Conservation (phyloP, 2,329 filamentous ascomycete species). For the Ophiostoma australiae region DNA sequence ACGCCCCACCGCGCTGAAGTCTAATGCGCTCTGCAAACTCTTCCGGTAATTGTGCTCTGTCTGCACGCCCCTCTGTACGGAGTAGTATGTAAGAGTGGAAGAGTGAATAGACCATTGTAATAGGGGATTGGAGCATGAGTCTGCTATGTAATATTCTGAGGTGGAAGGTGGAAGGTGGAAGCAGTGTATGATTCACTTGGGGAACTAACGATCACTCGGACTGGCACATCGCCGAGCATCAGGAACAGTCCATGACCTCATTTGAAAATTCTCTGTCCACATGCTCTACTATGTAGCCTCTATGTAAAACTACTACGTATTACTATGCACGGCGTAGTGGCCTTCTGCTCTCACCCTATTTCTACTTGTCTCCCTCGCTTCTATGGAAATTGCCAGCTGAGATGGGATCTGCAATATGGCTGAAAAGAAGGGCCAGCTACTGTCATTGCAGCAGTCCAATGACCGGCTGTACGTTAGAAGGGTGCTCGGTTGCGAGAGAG, state of each 20-base stretch:
- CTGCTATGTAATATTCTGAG: too few species aligned
- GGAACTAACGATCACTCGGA: too few species aligned
- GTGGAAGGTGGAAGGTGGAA: too few species aligned
- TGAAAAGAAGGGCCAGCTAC: background rate
- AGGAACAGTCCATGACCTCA: background rate
- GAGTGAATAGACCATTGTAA: too few species aligned
- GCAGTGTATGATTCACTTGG: too few species aligned
- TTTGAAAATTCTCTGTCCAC: background rate
- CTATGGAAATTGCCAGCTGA: conserved; percentile 8
- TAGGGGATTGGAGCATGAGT: too few species aligned
- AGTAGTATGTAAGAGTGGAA: background rate
- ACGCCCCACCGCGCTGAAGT: background rate
- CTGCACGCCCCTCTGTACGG: background rate
- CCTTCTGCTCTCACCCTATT: background rate
- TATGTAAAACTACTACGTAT: too few species aligned
- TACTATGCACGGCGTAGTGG: too few species aligned
- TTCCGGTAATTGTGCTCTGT: conserved; percentile 1
- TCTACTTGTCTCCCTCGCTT: conserved; percentile 1
- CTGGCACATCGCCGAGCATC: background rate
- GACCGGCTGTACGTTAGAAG: background rate
- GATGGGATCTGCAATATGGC: conserved; percentile 2
- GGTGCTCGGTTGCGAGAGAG: too few species aligned
- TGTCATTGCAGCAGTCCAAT: too few species aligned
- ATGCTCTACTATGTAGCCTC: background rate
- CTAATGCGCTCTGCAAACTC: background rate